A percentile compares a stretch with the other conserved stretches of the same genome.
phyloP scores from a whole-genome alignment of 345 rosid genomes.

The Angophora floribunda region DNA sequence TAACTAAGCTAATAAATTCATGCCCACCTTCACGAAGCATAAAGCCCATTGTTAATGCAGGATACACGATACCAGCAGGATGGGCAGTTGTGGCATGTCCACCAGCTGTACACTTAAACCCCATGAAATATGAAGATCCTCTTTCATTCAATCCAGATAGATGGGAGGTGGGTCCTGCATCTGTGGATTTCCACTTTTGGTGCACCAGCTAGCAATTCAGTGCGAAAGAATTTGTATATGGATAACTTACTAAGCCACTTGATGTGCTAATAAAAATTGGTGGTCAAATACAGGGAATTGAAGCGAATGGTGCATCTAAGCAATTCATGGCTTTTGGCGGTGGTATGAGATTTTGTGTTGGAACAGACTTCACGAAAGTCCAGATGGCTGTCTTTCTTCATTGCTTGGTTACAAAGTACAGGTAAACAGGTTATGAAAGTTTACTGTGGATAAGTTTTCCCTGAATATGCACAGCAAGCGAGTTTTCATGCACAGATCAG shows the following conservation, averaged over 20 bases:
- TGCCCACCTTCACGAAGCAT: not conserved
- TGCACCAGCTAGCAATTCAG: not conserved
- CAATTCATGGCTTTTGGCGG: conserved; percentile 95
- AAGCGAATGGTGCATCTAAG: conserved; percentile 50
- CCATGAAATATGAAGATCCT: conserved; percentile 57
- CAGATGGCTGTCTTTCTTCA: conserved; percentile 87
- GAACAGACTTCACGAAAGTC: conserved; percentile 79
- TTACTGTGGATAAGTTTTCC: not conserved
- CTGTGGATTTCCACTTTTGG: not conserved
- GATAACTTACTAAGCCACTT: not conserved
- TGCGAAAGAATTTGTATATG: not conserved
- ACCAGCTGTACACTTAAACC: conserved; percentile 87
- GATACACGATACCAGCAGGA: conserved; percentile 78
- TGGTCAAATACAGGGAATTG: conserved; percentile 36
- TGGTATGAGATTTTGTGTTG: conserved; percentile 95
- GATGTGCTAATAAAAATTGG: not conserved
- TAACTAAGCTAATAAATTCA: not conserved
- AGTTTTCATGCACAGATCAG: not conserved
- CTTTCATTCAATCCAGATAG: conserved; percentile 75
- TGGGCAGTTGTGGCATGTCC: conserved; percentile 95
- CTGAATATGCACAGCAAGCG: not conserved
- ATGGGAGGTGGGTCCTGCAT: conserved; percentile 58
- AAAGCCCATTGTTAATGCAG: conserved; percentile 20
- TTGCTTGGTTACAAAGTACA: conserved; percentile 75
- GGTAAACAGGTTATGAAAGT: conserved; percentile 19